Percentiles rank a stretch among this genome's conserved stretches.
phyloP scores from a whole-genome alignment of 805 yeast species.

The Candida krabiensis region DNA sequence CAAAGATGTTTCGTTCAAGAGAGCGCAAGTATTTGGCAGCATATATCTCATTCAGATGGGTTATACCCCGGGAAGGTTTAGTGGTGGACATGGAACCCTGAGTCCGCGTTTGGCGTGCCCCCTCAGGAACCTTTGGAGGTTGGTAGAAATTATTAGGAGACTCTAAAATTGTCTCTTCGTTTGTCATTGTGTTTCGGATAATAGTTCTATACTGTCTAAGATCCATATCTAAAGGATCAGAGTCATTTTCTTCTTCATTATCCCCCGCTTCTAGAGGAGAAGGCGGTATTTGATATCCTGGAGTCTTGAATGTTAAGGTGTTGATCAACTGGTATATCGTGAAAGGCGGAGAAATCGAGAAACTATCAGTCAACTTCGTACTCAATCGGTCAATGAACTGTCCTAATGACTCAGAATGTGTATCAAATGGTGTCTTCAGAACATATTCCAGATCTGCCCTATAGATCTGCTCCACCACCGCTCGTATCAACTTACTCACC shows the following conservation, averaged over 20 bases:
- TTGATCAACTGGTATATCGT: conserved; percentile 24
- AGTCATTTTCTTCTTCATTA: background rate
- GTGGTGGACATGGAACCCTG: background rate
- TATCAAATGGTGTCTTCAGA: conserved; percentile 13
- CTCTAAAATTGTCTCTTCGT: conserved; percentile 16
- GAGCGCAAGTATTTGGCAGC: conserved; percentile 27
- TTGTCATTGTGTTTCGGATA: conserved; percentile 16
- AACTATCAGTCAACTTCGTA: conserved; percentile 12
- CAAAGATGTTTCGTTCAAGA: conserved; percentile 24
- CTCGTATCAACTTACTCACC: conserved; percentile 8
- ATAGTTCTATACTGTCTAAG: conserved; percentile 14
- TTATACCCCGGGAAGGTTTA: background rate
- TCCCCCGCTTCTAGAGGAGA: no score
- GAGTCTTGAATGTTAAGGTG: conserved; percentile 15
- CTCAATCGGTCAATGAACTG: conserved; percentile 14
- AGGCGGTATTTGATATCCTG: conserved; percentile 18
- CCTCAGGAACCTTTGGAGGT: conserved; percentile 1
- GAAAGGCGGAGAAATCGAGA: conserved; percentile 30
- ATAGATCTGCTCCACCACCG: conserved; percentile 12
- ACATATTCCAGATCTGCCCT: conserved; percentile 18
- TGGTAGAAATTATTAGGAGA: conserved; percentile 16
- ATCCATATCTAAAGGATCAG: background rate
- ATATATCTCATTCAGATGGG: conserved; percentile 13
- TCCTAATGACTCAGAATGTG: conserved; percentile 13
- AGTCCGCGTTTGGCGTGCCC: background rate